Base-by-base conservation (phyloP, 2,329 filamentous ascomycete genomes). In the Phialophora macrospora region DNA sequence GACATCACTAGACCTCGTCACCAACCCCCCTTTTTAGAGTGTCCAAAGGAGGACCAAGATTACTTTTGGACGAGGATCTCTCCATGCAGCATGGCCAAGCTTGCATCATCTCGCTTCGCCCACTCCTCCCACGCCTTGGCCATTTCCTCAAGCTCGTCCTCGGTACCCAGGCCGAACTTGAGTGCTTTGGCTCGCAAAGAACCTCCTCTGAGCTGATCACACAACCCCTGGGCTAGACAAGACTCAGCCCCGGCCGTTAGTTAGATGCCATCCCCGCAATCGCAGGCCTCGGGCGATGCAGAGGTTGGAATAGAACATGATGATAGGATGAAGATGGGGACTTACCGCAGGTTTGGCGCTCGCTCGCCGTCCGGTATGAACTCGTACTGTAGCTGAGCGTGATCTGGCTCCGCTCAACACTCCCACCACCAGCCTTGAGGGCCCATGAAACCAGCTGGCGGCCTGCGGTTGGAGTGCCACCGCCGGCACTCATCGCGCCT, bases 21-120 rank as follows among this genome's bases (percentile, higher is more conserved):
- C 24, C 24, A 2, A 2, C 24, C 24, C 24, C 24, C 24, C 24
- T 24, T 3, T 24, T 24, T 24, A 24, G 24, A 24, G 24, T 24
- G 24, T 24, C 3, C 24, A 24, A 24, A 24, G 24, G 24, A 24
- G 24, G 24, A 24, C 24, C 24, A 24, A 24, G 24, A 24, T 24
- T 24, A 24, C 24, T 80, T 80, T 76, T 77, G 79, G 7, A 72
- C 78, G 0, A 80, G 70, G 9, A 79, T 75, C 66, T 80, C 78
- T 22, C 71, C 71, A 67, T 80, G 75, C 64, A 79, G 11, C n/a
- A 73, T 69, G 9, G 70, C 76, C 69, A 73, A 75, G 77, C 77
- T 80, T 0, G 77, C 77, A 72, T 79, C 77, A 54, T 80, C 75
- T 24, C 70, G 75, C 56, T 75, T 72, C 0, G 72, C 76, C 78